A percentile compares a stretch with the other conserved stretches of the same genome.
Conservation (phyloP, 192 early-diverging fungal genomes). For the Coemansia sp. region DNA sequence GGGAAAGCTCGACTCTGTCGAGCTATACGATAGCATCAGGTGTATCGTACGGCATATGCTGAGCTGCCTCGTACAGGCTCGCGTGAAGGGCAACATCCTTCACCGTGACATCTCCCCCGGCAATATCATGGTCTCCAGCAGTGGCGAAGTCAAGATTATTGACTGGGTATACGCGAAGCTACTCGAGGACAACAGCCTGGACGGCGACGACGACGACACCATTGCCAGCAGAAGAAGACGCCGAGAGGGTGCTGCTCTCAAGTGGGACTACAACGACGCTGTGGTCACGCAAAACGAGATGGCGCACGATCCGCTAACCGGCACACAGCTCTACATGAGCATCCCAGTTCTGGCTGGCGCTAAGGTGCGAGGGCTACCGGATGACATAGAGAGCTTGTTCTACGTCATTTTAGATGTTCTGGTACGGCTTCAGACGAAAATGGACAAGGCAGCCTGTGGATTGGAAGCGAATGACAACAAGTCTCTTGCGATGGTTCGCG, state of each 20-base stretch:
- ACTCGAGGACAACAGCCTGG: not conserved
- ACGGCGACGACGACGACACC: not conserved
- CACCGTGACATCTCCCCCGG: constrained; percentile 34
- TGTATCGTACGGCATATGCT: not conserved
- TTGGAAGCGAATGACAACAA: not conserved
- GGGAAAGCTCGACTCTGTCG: not conserved
- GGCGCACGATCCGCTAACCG: not conserved
- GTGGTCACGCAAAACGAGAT: not conserved
- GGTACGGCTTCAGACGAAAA: not conserved
- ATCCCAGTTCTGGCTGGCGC: constrained; percentile 9
- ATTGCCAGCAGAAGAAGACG: no score
- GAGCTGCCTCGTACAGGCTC: not conserved
- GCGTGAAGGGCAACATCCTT: constrained; percentile 4
- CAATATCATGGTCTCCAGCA: constrained; percentile 12
- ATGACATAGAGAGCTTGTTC: constrained; percentile 27
- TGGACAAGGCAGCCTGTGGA: not conserved
- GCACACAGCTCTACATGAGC: constrained; percentile 11
- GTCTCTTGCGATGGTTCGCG: not conserved
- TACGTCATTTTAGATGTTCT: constrained; percentile 14
- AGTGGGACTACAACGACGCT: not conserved
- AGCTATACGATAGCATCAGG: not conserved
- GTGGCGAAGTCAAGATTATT: not conserved
- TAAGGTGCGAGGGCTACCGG: not conserved
- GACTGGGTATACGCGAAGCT: constrained; percentile 30
- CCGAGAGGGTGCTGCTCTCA: not conserved